Conservation (phyloP, 441 rosid genomes). For the Flueggea neowawraea region DNA sequence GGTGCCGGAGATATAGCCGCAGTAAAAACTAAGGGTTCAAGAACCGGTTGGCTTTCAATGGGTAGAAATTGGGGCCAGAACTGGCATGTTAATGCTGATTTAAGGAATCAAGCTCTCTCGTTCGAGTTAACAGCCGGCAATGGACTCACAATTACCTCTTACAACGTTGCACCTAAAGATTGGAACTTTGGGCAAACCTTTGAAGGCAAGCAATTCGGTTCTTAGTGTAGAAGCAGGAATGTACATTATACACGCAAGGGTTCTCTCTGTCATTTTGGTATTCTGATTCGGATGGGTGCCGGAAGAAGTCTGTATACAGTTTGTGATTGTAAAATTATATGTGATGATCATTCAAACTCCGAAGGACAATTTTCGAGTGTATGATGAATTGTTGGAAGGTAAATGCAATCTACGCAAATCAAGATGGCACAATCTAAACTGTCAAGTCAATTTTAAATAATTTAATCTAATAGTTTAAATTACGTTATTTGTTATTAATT, state of each 20-base stretch:
- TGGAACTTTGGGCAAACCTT: conserved; percentile 89
- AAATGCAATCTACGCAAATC: too few relatives aligned
- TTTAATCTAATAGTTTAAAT: too few relatives aligned
- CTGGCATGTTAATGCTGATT: conserved; percentile 93
- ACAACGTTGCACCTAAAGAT: conserved; percentile 74
- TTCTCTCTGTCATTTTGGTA: too few relatives aligned
- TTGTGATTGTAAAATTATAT: too few relatives aligned
- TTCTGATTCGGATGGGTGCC: too few relatives aligned
- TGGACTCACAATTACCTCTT: conserved; percentile 57
- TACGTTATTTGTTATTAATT: too few relatives aligned
- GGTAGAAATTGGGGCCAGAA: conserved; percentile 99
- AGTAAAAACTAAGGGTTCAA: conserved; percentile 87
- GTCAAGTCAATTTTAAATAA: too few relatives aligned
- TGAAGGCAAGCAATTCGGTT: conserved; percentile 88
- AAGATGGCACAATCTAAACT: too few relatives aligned
- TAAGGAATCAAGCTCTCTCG: conserved; percentile 81
- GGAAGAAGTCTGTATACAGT: too few relatives aligned
- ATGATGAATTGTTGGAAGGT: too few relatives aligned
- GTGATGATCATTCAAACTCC: too few relatives aligned
- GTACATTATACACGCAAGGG: conserved; percentile 2
- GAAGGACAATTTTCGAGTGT: too few relatives aligned
- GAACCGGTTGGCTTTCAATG: conserved; percentile 97
- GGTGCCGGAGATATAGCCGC: conserved; percentile 80
- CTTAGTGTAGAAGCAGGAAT: conserved; percentile 14
- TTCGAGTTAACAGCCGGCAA: conserved; percentile 81